Evolutionary conservation across 306 rosid species (phyloP).

Genomic region (Prunus padus): DNA sequence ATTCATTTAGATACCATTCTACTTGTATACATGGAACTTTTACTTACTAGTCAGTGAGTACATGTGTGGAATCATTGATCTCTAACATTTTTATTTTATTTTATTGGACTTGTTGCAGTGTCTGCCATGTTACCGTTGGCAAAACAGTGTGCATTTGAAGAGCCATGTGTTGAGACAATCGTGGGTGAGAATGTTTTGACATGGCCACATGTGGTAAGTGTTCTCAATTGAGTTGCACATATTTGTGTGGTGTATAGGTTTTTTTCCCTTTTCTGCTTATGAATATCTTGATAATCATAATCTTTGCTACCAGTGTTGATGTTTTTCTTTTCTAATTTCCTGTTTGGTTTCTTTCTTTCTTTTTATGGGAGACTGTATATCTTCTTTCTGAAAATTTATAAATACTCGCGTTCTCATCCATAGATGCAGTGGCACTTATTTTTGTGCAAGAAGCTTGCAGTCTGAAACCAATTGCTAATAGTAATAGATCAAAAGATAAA

Average conservation of each 20-base stretch:
- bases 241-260: slow-evolving; percentile 13
- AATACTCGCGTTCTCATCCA: not conserved
- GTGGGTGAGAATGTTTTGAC: slow-evolving; percentile 91
- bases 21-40: not conserved
- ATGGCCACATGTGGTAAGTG: slow-evolving; percentile 94
- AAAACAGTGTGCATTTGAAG: slow-evolving; percentile 98
- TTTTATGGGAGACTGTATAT: not conserved
- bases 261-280: not conserved
- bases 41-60: not conserved
- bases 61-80: not conserved
- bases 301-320: not conserved
- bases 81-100: not conserved
- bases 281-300: not conserved
- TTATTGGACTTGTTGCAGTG: slow-evolving; percentile 55
- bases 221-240: slow-evolving; percentile 4
- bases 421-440: not conserved
- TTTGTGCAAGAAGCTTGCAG: not conserved
- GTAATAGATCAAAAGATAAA: not conserved
- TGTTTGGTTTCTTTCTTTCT: not conserved
- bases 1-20: not conserved
- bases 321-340: slow-evolving; percentile 2
- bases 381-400: not conserved
- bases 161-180: slow-evolving; percentile 92
- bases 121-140: slow-evolving; percentile 95
- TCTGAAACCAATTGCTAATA: not conserved